phyloP scores from a whole-genome alignment of 768 basidiomycete species.

The Trametes coccinea region DNA sequence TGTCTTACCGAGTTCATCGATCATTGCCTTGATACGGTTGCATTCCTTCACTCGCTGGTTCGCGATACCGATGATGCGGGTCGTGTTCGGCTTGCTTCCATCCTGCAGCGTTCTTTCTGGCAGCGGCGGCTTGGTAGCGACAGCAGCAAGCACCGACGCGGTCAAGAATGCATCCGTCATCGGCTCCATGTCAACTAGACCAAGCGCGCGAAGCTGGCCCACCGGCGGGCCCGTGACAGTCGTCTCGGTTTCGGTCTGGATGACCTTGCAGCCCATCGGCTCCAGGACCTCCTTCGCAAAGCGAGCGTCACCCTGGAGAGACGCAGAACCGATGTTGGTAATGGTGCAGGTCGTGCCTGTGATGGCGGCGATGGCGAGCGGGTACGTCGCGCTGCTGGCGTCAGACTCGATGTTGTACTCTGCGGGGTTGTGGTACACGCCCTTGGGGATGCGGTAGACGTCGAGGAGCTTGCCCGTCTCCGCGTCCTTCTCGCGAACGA shows the following conservation, averaged over 20 bases:
- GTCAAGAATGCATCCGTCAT: constrained; percentile 99
- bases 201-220: constrained; percentile 79
- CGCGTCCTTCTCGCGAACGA: constrained; percentile 62
- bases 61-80: constrained; percentile 91
- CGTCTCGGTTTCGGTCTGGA: constrained; percentile 85
- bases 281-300: constrained; percentile 93
- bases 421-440: constrained; percentile 72
- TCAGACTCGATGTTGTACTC: constrained; percentile 93
- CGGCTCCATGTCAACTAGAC: constrained; percentile 95
- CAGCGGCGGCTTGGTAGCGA: constrained; percentile 51
- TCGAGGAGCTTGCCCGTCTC: constrained; percentile 65
- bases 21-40: constrained; percentile 95
- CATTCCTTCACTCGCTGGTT: constrained; percentile 99
- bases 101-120: constrained; percentile 47
- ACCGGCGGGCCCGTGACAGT: constrained; percentile 89
- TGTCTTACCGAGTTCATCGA: constrained; percentile 81
- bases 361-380: constrained; percentile 94
- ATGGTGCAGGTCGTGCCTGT: constrained; percentile 97
- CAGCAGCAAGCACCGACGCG: constrained; percentile 88
- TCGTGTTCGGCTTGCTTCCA: constrained; percentile 42
- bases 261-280: constrained; percentile 92
- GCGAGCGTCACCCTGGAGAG: constrained; percentile 95
- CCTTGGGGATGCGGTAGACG: constrained; percentile 85
- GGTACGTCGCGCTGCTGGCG: constrained; percentile 95
- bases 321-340: constrained; percentile 83